Evolutionary conservation across 352 stramenopile genomes (phyloP), one percentile per base, ranked within the genome.

Genomic region (Phytophthora rubi): DNA sequence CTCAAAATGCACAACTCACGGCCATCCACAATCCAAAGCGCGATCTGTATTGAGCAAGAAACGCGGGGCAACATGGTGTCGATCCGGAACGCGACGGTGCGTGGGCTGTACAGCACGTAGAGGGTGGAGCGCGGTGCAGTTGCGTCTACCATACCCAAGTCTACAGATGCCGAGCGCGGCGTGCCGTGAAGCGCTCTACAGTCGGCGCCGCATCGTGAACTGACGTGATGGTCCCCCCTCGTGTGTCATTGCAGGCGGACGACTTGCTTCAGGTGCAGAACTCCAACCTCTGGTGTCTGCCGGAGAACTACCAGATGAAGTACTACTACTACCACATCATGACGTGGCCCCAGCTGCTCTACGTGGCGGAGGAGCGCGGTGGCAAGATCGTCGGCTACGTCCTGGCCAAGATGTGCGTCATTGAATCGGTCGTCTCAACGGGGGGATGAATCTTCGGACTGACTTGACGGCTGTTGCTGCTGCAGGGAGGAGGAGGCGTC

Each of bases 291-390:
- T 99, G 97, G 96, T 99, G 98, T 85, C 88, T 99, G 53, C 98
- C 98, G 3, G 98, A 99, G 78, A 99, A 99, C 82, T 99, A 99
- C 81, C 96, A 99, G 85, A 98, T 99, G 92, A 99, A 99, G 80
- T 99, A 99, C 82, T 99, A 99, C 82, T 98, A 99, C 70, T 99
- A 99, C 89, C 98, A 99, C 80, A 93, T 99, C 68, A 93, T 99
- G 63, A 97, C 96, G 60, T 99, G 98, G 98, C 98, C 98, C 37
- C 97, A 99, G 77, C 87, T 99, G 58, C 91, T 99, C 12, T 98
- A 99, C 80, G 98, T 99, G 28, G 98, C 97, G 0, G 97, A 99
- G 78, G 97, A 99, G 71, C 89, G 97, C 75, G 91, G 97, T 68
- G 96, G 97, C 53, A 98, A 98, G 70, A 99, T 99, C 79, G 98